Conservation (phyloP, 345 rosid species). For the Rhizophora apiculata region DNA sequence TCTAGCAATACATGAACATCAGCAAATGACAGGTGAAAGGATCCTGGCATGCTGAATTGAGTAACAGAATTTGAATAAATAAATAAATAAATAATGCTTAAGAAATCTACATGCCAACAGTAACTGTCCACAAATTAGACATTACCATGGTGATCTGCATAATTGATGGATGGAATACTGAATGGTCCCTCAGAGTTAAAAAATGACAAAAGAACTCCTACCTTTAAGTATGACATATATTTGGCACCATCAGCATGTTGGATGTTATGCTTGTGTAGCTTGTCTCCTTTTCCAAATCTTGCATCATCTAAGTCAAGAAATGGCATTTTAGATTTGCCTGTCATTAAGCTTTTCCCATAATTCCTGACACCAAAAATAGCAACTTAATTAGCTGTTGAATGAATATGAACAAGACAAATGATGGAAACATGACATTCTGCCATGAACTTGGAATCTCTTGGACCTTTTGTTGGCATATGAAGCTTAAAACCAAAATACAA, state of each 20-base stretch:
- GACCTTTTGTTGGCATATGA: not conserved
- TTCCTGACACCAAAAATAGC: slow-evolving; percentile 41
- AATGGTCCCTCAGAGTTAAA: slow-evolving; percentile 6
- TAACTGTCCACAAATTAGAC: no score
- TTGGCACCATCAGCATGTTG: slow-evolving; percentile 65
- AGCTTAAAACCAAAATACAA: not conserved
- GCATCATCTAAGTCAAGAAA: slow-evolving; percentile 38
- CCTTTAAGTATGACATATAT: slow-evolving; percentile 96
- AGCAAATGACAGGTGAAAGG: no score
- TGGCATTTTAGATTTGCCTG: slow-evolving; percentile 39
- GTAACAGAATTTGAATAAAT: no score
- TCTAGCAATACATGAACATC: no score
- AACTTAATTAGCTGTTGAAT: slow-evolving; percentile 13
- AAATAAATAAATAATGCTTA: no score
- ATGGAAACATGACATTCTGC: not conserved
- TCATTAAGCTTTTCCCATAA: slow-evolving; percentile 29
- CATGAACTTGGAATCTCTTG: not conserved
- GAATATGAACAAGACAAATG: not conserved
- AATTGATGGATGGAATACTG: no score
- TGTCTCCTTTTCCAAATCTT: slow-evolving; percentile 44
- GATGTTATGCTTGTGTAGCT: slow-evolving; percentile 45
- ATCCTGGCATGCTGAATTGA: no score
- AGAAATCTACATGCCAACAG: no score
- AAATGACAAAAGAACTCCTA: slow-evolving; percentile 29
- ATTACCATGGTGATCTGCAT: no score